phyloP scores from a whole-genome alignment of 2,329 filamentous ascomycete species.

The Magnaporthiopsis incrustans region DNA sequence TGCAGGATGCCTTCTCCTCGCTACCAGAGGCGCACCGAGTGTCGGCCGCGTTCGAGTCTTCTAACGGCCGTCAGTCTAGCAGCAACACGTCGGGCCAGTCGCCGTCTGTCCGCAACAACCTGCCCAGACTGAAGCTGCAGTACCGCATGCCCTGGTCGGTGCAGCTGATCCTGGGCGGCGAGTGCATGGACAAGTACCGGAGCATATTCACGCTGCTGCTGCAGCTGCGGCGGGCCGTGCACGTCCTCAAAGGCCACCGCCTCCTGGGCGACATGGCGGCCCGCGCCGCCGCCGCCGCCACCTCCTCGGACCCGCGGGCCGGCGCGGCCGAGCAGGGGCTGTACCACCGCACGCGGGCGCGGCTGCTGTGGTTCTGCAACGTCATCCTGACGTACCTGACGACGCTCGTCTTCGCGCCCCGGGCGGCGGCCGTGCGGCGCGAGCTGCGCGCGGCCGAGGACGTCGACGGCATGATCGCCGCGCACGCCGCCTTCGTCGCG shows the following conservation, averaged over 20 bases:
- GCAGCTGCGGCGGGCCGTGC: constrained; percentile 65
- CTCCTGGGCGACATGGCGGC: constrained; percentile 32
- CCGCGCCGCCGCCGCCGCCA: constrained; percentile 10
- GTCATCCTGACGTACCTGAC: constrained; percentile 69
- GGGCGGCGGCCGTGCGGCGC: constrained; percentile 46
- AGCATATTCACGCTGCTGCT: constrained; percentile 67
- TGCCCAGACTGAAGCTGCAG: constrained; percentile 56
- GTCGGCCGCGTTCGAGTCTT: constrained; percentile 42
- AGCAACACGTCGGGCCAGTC: neutral
- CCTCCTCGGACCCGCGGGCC: constrained; percentile 14
- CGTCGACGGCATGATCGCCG: constrained; percentile 71
- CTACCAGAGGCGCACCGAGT: constrained; percentile 54
- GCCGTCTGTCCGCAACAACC: constrained; percentile 47
- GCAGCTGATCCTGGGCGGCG: constrained; percentile 63
- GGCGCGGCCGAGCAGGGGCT: constrained; percentile 33
- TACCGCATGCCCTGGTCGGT: constrained; percentile 62
- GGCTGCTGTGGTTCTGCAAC: constrained; percentile 70
- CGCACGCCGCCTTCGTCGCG: constrained; percentile 57
- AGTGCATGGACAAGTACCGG: constrained; percentile 60
- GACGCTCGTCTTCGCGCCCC: constrained; percentile 60
- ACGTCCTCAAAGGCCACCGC: constrained; percentile 52
- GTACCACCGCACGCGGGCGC: constrained; percentile 57
- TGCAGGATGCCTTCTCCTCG: constrained; percentile 60
- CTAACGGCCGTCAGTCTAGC: neutral
- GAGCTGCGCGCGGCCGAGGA: constrained; percentile 56